These are phyloP conservation scores for Desmodesmus armatus DNA, from an alignment of 139 green algal species.

Conservation along the genomic window DNA sequence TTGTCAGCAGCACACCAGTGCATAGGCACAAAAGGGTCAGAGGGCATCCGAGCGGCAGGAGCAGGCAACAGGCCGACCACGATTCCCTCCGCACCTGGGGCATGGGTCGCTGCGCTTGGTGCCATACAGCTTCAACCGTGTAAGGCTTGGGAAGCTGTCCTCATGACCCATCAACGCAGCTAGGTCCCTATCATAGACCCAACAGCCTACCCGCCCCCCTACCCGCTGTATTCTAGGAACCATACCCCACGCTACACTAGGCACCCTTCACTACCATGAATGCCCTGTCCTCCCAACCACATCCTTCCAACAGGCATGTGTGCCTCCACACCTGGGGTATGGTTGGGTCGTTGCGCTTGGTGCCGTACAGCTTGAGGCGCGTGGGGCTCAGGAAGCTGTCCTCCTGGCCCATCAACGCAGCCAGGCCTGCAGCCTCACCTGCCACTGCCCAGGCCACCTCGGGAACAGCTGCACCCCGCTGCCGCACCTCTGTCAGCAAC, in stretches of 20 bases:
- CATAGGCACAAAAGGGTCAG: too few relatives aligned
- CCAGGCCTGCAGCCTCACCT: constrained; percentile 73
- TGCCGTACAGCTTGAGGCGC: constrained; percentile 80
- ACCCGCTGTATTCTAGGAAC: too few relatives aligned
- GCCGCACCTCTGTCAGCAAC: constrained; percentile 77
- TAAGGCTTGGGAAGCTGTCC: constrained; percentile 81
- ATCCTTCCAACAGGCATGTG: not conserved
- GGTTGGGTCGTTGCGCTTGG: constrained; percentile 90
- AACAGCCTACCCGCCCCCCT: too few relatives aligned
- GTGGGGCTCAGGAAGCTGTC: constrained; percentile 82
- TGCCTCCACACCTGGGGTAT: constrained; percentile 23
- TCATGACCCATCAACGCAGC: not conserved
- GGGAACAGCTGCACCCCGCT: constrained; percentile 74
- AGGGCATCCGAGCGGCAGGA: too few relatives aligned
- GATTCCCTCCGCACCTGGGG: too few relatives aligned
- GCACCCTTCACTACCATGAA: too few relatives aligned
- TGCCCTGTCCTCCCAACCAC: too few relatives aligned
- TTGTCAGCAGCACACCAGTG: too few relatives aligned
- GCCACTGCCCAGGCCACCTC: constrained; percentile 90
- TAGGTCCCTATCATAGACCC: too few relatives aligned
- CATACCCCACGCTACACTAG: too few relatives aligned
- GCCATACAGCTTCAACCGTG: constrained; percentile 80
- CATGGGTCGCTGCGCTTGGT: constrained; percentile 92
- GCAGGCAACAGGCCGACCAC: too few relatives aligned
- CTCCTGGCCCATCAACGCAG: not conserved